A percentile compares a stretch with the other conserved stretches of the same genome.
These are phyloP conservation scores for Globisporangium emineosum DNA, from an alignment of 352 stramenopile species.

Conservation along the genomic window DNA sequence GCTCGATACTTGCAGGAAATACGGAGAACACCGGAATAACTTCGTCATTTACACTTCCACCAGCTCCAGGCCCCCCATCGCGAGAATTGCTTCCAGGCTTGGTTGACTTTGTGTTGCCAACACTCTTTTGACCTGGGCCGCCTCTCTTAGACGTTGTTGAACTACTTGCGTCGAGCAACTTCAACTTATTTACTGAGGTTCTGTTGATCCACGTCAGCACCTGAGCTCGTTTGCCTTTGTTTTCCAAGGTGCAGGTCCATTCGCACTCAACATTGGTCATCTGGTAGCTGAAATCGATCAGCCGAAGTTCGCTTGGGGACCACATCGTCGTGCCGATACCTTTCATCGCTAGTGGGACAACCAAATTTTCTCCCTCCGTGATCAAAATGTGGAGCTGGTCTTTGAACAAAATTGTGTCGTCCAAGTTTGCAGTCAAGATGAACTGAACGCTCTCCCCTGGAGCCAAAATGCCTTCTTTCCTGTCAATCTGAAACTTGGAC, in stretches of 20 bases:
- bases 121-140: conserved; percentile 21
- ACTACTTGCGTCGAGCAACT: conserved; percentile 21
- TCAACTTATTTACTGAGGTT: conserved; percentile 38
- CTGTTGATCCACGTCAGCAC: conserved; percentile 92
- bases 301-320: conserved; percentile 81
- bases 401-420: conserved; percentile 91
- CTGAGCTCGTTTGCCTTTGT: conserved; percentile 92
- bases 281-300: conserved; percentile 91
- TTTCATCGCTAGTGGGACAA: conserved; percentile 86
- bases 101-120: conserved; percentile 21
- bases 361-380: conserved; percentile 87
- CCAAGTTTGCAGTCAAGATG: conserved; percentile 87
- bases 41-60: conserved; percentile 19
- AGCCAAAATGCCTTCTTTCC: conserved; percentile 82
- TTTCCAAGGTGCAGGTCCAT: conserved; percentile 93
- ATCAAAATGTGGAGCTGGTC: conserved; percentile 94
- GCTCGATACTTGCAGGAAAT: conserved; percentile 88
- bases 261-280: conserved; percentile 90
- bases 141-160: conserved; percentile 10
- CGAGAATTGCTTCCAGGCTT: conserved; percentile 4
- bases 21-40: conserved; percentile 84
- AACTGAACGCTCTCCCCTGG: conserved; percentile 76
- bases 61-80: conserved; percentile 6
- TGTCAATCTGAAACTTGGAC: conserved; percentile 91
- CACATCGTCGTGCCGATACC: conserved; percentile 95